Evolutionary conservation across 768 basidiomycete species (phyloP), one percentile per base, ranked within the genome.

Genomic region (Termitomyces sp.): DNA sequence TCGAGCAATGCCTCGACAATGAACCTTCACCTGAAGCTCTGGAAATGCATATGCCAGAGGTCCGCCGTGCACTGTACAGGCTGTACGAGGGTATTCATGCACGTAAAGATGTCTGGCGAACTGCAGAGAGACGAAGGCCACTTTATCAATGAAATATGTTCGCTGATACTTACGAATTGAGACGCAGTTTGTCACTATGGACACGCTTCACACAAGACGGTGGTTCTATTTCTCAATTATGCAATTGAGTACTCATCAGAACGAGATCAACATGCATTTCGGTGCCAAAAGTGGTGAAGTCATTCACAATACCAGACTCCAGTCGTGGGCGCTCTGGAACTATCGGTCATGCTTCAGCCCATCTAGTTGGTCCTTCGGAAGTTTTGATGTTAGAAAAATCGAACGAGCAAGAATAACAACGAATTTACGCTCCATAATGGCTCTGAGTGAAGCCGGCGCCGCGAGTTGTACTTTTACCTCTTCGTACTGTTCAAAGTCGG

Each of bases 1-100:
- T 92, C 20, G 89, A 92, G 67, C 72, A 72, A 20, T 80, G 79
- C 62, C 72, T 82, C 18, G 82, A 89, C 4, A 93, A 97, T 71
- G 91, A 95, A 43, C 91, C 93, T 6, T 84, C 85, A 0, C 82
- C 83, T 9, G 78, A 84, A 55, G 85, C 84, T 45, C 80, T 98
- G 45, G 85, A 88, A 8, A 73, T 77, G 12, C 94, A 87, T 74
- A 82, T 94, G 62, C 95, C 95, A 12, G 79, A 85, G 55, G 87
- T 98, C 34, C 85, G 91, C 46, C 80, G 77, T 60, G 89, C 95
- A 65, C 86, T 98, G 62, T 90, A 86, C 67, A 85, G 80, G 62
- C 82, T 98, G 14, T 78, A 97, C 13, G 85, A 88, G 61, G 94
- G 93, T 12, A 80, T 98, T 16, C 89, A 92, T 57, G 77, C 71